Evolutionary conservation across 352 stramenopile species (phyloP), one percentile per base, ranked within the genome.

Genomic region (Globisporangium heterothallicum): DNA sequence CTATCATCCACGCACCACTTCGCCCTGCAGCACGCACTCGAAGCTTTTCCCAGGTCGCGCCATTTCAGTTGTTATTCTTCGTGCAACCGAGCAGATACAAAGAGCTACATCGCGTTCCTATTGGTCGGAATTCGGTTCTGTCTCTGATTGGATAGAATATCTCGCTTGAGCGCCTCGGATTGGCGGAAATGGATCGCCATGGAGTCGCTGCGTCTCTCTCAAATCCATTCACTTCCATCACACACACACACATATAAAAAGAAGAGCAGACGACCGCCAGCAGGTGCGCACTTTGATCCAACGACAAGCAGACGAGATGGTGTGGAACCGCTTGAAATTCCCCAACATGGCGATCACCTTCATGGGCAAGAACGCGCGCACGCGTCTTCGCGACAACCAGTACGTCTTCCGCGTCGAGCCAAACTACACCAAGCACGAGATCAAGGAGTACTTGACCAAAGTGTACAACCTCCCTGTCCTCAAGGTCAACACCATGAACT

Each of bases 371-470:
- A 93, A 89, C 60, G 61, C 74, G 45, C 79, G 81, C 54, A 86
- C 74, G 60, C 68, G 78, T 27, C 65, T 88, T 56, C 76, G 70
- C 34, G 78, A 87, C 41, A 93, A 93, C 68, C 75, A 93, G 68
- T 88, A 80, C 59, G 80, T 95, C 30, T 98, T 98, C 72, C 88
- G 93, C 44, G 87, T 98, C 14, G 75, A 96, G 58, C 93, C 95
- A 24, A 86, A 87, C 62, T 98, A 98, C 85, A 98, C 92, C 44
- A 98, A 98, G 73, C 83, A 97, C 67, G 95, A 98, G 77, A 94
- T 98, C 49, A 97, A 97, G 69, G 93, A 98, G 73, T 98, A 98
- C 72, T 66, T 98, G 46, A 97, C 84, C 53, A 98, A 98, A 70
- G 90, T 98, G 44, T 98, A 98, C 72, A 72, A 90, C 45, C 67